A percentile compares a stretch with the other conserved stretches of the same genome.
phyloP scores from a whole-genome alignment of 1,284 basidiomycete species.

The Mycosarcoma maydis region DNA sequence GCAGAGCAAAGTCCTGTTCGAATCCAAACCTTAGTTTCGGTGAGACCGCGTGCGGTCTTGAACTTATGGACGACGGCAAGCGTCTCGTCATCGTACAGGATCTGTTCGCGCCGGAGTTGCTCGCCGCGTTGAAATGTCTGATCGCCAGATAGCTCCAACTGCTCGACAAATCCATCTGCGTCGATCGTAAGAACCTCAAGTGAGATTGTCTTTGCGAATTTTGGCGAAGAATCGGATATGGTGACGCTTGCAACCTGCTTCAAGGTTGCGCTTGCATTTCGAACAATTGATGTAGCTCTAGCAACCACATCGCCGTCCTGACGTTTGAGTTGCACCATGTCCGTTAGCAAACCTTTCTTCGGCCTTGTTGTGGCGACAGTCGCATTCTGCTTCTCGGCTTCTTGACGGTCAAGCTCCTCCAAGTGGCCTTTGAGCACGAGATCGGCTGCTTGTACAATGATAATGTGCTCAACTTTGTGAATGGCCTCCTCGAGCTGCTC shows the following conservation, averaged over 20 bases:
- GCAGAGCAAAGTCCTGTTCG: conserved; percentile 33
- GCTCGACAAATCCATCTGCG: conserved; percentile 39
- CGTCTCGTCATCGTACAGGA: conserved; percentile 51
- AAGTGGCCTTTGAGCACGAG: conserved; percentile 45
- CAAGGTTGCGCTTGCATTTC: conserved; percentile 3
- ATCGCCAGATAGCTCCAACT: conserved; percentile 31
- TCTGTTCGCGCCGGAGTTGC: conserved; percentile 40
- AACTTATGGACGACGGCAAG: conserved; percentile 38
- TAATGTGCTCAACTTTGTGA: conserved; percentile 85
- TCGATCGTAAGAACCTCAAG: conserved; percentile 39
- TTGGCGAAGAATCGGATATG: neutral
- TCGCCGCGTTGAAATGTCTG: conserved; percentile 42
- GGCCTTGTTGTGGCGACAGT: neutral
- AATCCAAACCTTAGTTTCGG: conserved; percentile 32
- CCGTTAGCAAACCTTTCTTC: conserved; percentile 8
- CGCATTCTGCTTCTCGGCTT: conserved; percentile 9
- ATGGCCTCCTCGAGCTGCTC: conserved; percentile 81
- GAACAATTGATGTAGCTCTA: conserved; percentile 11
- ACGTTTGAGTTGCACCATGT: conserved; percentile 9
- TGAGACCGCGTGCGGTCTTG: conserved; percentile 26
- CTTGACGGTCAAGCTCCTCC: conserved; percentile 30
- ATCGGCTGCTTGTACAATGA: conserved; percentile 77
- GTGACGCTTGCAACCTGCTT: conserved; percentile 4
- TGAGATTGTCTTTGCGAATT: conserved; percentile 21
- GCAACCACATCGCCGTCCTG: conserved; percentile 12